A percentile compares a stretch with the other conserved stretches of the same genome.
Conservation (phyloP, 768 basidiomycete genomes). For the Podaxis sp. region DNA sequence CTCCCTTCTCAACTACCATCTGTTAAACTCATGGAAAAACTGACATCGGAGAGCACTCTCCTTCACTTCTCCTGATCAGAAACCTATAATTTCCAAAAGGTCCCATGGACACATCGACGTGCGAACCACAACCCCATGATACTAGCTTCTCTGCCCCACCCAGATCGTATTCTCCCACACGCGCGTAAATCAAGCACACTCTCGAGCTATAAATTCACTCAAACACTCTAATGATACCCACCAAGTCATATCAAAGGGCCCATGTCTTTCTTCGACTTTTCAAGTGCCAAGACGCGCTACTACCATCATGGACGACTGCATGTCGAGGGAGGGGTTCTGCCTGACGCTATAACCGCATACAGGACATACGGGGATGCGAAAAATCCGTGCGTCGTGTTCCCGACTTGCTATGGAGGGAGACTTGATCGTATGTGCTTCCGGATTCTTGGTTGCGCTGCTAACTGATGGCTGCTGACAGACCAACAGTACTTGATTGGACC, state of each 20-base stretch:
- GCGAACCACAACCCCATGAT: not conserved
- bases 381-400: conserved; percentile 59
- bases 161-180: not conserved
- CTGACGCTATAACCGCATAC: conserved; percentile 59
- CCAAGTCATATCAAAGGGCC: not conserved
- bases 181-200: not conserved
- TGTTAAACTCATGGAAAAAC: too few species aligned
- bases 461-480: conserved; percentile 26
- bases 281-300: conserved; percentile 32
- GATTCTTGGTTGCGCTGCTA: not conserved
- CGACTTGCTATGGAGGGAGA: conserved; percentile 55
- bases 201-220: not conserved
- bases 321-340: conserved; percentile 51
- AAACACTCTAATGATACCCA: not conserved
- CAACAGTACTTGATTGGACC: conserved; percentile 49
- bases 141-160: not conserved
- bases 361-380: conserved; percentile 50
- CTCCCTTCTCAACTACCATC: too few species aligned
- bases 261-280: conserved; percentile 8
- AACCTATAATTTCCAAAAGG: not conserved
- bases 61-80: not conserved
- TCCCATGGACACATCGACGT: not conserved
- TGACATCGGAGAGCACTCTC: not conserved
- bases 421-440: conserved; percentile 42
- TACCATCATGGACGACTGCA: conserved; percentile 56